Evolutionary conservation across 2,329 filamentous ascomycete species (phyloP).

Genomic region (Pestalotiopsis sp.): DNA sequence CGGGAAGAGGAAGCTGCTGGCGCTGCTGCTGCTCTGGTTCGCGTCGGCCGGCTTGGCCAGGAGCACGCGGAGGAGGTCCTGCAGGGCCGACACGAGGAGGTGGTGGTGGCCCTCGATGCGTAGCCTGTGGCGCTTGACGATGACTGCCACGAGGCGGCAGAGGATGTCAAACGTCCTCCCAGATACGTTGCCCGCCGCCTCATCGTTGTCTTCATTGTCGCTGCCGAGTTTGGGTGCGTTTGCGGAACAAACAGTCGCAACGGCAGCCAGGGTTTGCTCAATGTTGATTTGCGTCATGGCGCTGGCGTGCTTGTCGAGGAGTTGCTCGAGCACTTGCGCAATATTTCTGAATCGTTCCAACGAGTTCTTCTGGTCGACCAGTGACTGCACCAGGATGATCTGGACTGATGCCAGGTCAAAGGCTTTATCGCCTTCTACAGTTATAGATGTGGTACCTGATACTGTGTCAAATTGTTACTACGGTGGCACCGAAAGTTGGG

Average conservation of each 20-base stretch:
- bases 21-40: constrained; percentile 20
- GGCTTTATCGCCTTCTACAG: constrained; percentile 12
- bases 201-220: constrained; percentile 20
- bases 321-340: constrained; percentile 30
- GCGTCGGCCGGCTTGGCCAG: constrained; percentile 39
- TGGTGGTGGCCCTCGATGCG: constrained; percentile 66
- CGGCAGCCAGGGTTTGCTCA: constrained; percentile 52
- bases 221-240: constrained; percentile 23
- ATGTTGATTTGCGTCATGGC: constrained; percentile 62
- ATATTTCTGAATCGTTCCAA: constrained; percentile 30
- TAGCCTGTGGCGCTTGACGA: constrained; percentile 63
- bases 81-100: constrained; percentile 55
- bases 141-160: constrained; percentile 56
- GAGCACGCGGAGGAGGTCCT: constrained; percentile 58
- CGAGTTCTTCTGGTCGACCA: constrained; percentile 24
- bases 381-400: constrained; percentile 20
- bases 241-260: constrained; percentile 37
- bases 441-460: background rate
- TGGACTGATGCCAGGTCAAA: constrained; percentile 29
- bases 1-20: constrained; percentile 22
- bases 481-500: no score
- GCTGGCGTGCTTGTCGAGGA: constrained; percentile 53
- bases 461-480: background rate
- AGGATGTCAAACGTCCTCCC: constrained; percentile 46
- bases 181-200: constrained; percentile 17